phyloP scores from a whole-genome alignment of 805 yeast species.

The Metschnikowia baotianmanensis region DNA sequence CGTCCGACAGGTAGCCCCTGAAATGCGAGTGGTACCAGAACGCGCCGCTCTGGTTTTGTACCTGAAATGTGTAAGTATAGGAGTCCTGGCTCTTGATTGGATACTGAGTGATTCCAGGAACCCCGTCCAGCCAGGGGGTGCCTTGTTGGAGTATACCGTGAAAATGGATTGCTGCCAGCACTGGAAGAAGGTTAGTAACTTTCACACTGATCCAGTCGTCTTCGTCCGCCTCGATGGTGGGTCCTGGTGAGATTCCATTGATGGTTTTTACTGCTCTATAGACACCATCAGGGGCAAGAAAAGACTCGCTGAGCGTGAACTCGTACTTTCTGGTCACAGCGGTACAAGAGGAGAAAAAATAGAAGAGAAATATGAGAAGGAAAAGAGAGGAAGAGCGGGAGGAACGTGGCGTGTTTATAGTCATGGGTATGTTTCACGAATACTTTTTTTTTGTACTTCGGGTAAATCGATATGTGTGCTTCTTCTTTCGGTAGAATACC shows the following conservation, averaged over 20 bases:
- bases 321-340: conserved; percentile 2
- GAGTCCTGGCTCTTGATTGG: conserved; percentile 44
- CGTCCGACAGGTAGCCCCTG: conserved; percentile 46
- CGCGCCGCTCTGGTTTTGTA: conserved; percentile 44
- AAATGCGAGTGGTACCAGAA: conserved; percentile 58
- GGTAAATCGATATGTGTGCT: too few relatives aligned
- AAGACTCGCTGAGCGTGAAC: conserved; percentile 12
- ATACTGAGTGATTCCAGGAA: conserved; percentile 48
- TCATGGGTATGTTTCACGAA: not conserved
- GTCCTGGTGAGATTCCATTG: conserved; percentile 52
- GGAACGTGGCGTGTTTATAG: not conserved
- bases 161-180: conserved; percentile 47
- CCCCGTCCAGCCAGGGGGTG: conserved; percentile 51
- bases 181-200: conserved; percentile 38
- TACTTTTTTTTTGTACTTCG: too few relatives aligned
- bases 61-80: conserved; percentile 43
- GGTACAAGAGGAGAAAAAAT: not conserved
- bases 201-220: conserved; percentile 35
- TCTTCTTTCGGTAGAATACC: too few relatives aligned
- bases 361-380: not conserved
- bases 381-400: not conserved
- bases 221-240: conserved; percentile 36
- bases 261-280: conserved; percentile 32
- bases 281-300: conserved; percentile 32
- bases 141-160: conserved; percentile 51